A percentile compares a stretch with the other conserved stretches of the same genome.
Evolutionary conservation across 257 asterid species (phyloP).

Genomic region (Perilla frutescens): DNA sequence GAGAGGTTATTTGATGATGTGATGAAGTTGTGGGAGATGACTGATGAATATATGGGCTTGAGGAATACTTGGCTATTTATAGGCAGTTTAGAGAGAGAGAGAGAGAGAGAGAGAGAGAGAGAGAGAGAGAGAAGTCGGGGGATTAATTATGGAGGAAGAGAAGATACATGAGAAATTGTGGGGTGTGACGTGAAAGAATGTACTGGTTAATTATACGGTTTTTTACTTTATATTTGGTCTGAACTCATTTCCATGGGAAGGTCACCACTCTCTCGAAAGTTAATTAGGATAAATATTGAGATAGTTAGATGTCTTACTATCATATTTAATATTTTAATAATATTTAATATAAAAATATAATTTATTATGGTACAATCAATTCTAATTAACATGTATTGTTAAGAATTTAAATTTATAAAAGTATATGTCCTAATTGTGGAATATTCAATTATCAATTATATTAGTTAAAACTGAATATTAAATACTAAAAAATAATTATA

Average conservation of each 20-base stretch:
- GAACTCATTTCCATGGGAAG: neutral
- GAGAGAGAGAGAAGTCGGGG: too few species aligned
- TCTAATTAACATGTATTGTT: too few species aligned
- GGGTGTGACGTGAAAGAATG: slow-evolving; percentile 12
- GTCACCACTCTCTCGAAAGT: neutral
- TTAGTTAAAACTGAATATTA: too few species aligned
- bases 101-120: neutral
- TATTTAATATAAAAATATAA: too few species aligned
- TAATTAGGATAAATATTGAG: neutral
- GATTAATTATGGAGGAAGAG: too few species aligned
- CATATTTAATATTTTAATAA: too few species aligned
- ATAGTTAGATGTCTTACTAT: too few species aligned
- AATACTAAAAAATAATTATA: too few species aligned
- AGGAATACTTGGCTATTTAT: slow-evolving; percentile 40
- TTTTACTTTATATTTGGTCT: neutral
- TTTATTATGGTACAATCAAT: too few species aligned
- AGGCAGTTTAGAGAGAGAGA: slow-evolving; percentile 25
- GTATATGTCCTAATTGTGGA: too few species aligned
- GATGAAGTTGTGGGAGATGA: neutral
- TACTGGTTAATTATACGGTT: neutral
- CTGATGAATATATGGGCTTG: neutral
- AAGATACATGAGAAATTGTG: slow-evolving; percentile 23
- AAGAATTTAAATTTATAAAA: too few species aligned
- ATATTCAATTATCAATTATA: too few species aligned
- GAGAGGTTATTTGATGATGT: slow-evolving; percentile 4